Conservation (phyloP, 2,329 filamentous ascomycete species). For the Penicillium sp. region DNA sequence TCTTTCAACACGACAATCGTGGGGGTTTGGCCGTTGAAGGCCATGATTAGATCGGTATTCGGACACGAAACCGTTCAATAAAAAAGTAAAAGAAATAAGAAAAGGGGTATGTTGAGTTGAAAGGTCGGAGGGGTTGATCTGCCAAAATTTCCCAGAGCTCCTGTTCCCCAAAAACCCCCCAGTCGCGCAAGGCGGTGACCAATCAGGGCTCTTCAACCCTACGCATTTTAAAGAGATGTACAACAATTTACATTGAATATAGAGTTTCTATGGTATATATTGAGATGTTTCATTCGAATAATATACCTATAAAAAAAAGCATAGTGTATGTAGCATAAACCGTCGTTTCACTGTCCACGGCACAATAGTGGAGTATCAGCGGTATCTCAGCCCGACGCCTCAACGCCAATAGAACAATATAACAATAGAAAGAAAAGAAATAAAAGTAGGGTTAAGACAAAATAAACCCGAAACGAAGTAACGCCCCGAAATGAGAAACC, state of each 20-base stretch:
- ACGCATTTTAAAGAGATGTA: not conserved
- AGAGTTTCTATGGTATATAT: not conserved
- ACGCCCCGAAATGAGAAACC: not conserved
- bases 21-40: slow-evolving; percentile 94
- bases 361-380: slow-evolving; percentile 1
- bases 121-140: slow-evolving; percentile 35
- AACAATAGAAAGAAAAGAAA: not conserved
- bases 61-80: slow-evolving; percentile 19
- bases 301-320: not conserved
- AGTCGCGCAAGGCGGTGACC: slow-evolving; percentile 35
- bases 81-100: slow-evolving; percentile 21
- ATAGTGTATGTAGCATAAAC: not conserved
- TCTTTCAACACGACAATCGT: slow-evolving; percentile 98
- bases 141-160: slow-evolving; percentile 46
- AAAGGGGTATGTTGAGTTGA: slow-evolving; percentile 26
- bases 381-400: slow-evolving; percentile 1
- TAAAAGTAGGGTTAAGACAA: slow-evolving; percentile 5
- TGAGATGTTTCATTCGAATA: not conserved
- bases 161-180: slow-evolving; percentile 32
- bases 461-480: slow-evolving; percentile 5
- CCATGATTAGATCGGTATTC: slow-evolving; percentile 60
- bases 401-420: slow-evolving; percentile 6
- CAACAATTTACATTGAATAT: not conserved
- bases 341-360: not conserved
- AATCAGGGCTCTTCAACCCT: slow-evolving; percentile 26